Evolutionary conservation across 2,329 filamentous ascomycete species (phyloP), one percentile per base, ranked within the genome.

Genomic region (Colletotrichum echinochloae): DNA sequence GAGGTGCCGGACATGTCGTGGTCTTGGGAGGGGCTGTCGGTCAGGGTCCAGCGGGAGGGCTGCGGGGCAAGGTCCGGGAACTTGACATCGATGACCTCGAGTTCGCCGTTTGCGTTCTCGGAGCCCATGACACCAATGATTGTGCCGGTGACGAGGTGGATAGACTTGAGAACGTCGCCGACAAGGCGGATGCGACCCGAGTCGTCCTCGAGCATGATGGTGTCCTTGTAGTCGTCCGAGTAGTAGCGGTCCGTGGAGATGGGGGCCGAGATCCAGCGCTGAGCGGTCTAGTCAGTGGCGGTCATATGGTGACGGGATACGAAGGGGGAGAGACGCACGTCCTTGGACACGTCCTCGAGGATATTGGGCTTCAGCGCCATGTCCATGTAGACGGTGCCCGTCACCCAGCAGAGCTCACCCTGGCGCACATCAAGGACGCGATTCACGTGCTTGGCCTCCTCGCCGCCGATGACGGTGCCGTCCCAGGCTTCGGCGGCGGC

Each of bases 301-400:
- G 18, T n/a, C 7, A 23, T 6, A 3, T n/a, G 7, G 16, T 9
- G 35, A 23, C 7, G 30, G 55, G 8, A n/a, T 52, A n/a, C n/a
- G 18, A 44, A n/a, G 18, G 9, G 18, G 9, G 39, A 37, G 12
- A 23, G 16, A 82, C 88, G 73, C 82, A 95, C 93, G 81, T 98
- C 95, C 81, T 97, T 97, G 49, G 93, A 92, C 51, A 99, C 93
- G 76, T 99, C 96, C 70, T 98, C 95, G 41, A 99, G 84, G 79
- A 99, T 95, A 78, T 97, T 97, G 1, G 97, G 96, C 83, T 99
- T 99, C 77, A 98, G 81, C 2, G 93, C 89, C 94, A 99, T 95
- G 73, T 98, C 94, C 92, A 98, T 97, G 80, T 97, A 99, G 39
- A 98, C 90, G 0, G 96, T 99, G 20, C 97, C 96, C 0, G 91